Evolutionary conservation across 1,284 basidiomycete species (phyloP).

Genomic region (Papiliotrema fonsecae): DNA sequence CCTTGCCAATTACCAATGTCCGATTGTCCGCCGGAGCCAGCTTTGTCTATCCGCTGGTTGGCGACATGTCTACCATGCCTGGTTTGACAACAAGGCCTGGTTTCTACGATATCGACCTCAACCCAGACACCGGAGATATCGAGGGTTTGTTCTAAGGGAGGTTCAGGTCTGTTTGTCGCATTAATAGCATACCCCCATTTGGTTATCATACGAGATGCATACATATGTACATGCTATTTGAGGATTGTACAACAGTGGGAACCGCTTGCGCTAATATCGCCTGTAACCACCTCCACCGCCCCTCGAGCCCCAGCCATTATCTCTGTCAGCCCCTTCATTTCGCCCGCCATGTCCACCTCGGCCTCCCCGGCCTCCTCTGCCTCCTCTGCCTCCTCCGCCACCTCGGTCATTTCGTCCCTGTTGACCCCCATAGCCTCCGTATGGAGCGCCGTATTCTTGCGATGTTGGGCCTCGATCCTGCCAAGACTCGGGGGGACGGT

Average conservation of each 20-base stretch:
- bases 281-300: not conserved
- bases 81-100: slow-evolving; percentile 91
- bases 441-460: too few relatives aligned
- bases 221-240: not conserved
- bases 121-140: slow-evolving; percentile 47
- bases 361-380: too few relatives aligned
- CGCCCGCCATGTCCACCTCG: not conserved
- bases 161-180: not conserved
- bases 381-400: not conserved
- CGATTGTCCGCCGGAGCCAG: slow-evolving; percentile 88
- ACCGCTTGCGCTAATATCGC: too few relatives aligned
- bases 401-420: not conserved
- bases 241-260: not conserved
- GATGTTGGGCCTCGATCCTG: too few relatives aligned
- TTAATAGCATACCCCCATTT: not conserved
- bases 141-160: slow-evolving; percentile 45
- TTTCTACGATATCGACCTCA: slow-evolving; percentile 51
- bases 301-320: slow-evolving; percentile 7
- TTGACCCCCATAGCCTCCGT: too few relatives aligned
- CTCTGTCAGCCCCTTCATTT: slow-evolving; percentile 1
- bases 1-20: slow-evolving; percentile 84
- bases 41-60: slow-evolving; percentile 91
- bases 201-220: not conserved
- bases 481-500: too few relatives aligned
- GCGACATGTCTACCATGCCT: slow-evolving; percentile 97